Percentiles rank a stretch among this genome's conserved stretches.
Evolutionary conservation across 192 early-diverging fungal species (phyloP).

Genomic region (Spinellus fusiger): DNA sequence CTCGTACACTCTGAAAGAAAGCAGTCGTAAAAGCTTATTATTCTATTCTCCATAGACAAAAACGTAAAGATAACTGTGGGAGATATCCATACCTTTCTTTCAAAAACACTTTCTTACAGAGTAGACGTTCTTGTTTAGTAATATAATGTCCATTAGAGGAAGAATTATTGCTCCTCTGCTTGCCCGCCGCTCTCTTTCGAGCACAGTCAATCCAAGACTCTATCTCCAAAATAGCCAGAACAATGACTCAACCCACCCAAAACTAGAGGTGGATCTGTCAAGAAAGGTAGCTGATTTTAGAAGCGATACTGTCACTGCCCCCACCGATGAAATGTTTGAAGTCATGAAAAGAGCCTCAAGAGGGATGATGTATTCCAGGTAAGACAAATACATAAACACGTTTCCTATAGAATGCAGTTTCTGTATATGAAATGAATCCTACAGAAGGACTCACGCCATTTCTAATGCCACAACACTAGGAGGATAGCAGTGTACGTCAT

Average conservation of each 20-base stretch:
- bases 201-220: slow-evolving; percentile 8
- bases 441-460: not conserved
- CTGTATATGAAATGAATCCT: not conserved
- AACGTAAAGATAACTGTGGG: too few species aligned
- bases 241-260: slow-evolving; percentile 1
- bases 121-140: slow-evolving; percentile 13
- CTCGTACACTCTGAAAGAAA: too few species aligned
- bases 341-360: slow-evolving; percentile 49
- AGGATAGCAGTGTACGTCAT: slow-evolving; percentile 69
- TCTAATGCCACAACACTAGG: slow-evolving; percentile 33
- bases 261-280: not conserved
- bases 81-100: too few species aligned
- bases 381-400: not conserved
- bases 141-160: slow-evolving; percentile 20
- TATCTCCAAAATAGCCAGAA: slow-evolving; percentile 12
- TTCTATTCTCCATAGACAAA: too few species aligned
- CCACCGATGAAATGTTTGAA: slow-evolving; percentile 60
- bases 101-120: slow-evolving; percentile 11
- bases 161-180: slow-evolving; percentile 3
- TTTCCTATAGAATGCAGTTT: not conserved
- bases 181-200: slow-evolving; percentile 16
- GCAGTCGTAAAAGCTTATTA: too few species aligned
- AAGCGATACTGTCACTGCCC: slow-evolving; percentile 49
- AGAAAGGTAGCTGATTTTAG: slow-evolving; percentile 31
- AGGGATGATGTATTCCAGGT: slow-evolving; percentile 57